These are phyloP conservation scores for Neocallimastix lanati DNA, from an alignment of 192 early-diverging fungal genomes.

Conservation along the genomic window DNA sequence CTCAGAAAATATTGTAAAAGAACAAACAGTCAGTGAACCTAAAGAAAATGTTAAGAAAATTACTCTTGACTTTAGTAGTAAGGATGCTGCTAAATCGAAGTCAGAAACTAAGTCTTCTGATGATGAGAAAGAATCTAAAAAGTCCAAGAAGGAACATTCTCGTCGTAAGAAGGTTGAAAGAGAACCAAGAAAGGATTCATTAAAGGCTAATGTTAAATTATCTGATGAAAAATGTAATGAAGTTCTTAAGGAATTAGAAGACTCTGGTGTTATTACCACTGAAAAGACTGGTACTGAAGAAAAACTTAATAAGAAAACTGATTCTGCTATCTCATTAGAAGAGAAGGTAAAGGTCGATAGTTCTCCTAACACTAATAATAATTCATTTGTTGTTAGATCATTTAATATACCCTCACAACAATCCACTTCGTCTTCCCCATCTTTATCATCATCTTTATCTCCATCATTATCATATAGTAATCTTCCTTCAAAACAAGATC, in stretches of 20 bases:
- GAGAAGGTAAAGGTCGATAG: background rate
- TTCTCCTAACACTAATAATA: background rate
- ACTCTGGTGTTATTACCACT: background rate
- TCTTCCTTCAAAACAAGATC: background rate
- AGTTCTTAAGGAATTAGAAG: background rate
- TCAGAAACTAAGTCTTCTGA: background rate
- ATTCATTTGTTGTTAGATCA: background rate
- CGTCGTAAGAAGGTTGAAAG: background rate
- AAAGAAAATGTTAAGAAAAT: background rate
- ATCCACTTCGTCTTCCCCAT: no score
- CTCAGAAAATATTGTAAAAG: background rate
- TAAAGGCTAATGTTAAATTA: background rate
- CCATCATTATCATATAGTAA: background rate
- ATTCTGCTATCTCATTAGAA: background rate
- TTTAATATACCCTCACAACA: background rate
- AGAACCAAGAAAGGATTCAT: background rate
- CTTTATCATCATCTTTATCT: background rate
- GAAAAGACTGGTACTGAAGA: no score
- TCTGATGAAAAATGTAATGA: background rate
- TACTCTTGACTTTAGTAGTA: background rate
- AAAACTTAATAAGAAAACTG: background rate
- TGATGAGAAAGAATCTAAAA: background rate
- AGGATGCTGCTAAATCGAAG: background rate
- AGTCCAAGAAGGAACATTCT: background rate
- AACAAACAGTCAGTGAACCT: background rate